Evolutionary conservation across 192 early-diverging fungal species (phyloP).

Genomic region (Entomortierella lignicola): DNA sequence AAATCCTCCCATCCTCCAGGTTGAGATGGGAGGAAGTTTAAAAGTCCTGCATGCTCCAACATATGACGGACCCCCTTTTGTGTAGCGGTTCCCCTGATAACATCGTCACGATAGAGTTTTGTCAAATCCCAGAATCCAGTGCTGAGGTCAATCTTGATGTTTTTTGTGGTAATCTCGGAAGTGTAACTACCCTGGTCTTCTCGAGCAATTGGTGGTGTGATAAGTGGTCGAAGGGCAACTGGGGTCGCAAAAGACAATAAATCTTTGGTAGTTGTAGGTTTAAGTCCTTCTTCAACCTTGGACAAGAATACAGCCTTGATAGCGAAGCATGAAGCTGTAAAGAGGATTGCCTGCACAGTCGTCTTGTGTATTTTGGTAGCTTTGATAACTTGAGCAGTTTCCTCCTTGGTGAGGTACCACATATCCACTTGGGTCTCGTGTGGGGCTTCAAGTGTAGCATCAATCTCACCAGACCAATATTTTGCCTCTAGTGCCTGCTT

Average conservation of each 20-base stretch:
- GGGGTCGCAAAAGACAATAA: conserved; percentile 8
- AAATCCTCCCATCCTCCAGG: conserved; percentile 30
- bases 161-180: conserved; percentile 14
- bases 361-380: conserved; percentile 25
- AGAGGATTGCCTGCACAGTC: conserved; percentile 14
- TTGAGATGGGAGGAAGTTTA: conserved; percentile 17
- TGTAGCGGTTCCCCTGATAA: conserved; percentile 9
- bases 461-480: conserved; percentile 37
- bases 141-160: conserved; percentile 14
- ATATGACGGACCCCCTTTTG: not conserved
- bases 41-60: conserved; percentile 15
- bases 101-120: conserved; percentile 3
- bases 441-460: conserved; percentile 2
- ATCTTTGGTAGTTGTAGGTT: conserved; percentile 28
- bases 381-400: conserved; percentile 16
- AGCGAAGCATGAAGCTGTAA: conserved; percentile 22
- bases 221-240: conserved; percentile 13
- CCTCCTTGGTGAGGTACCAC: conserved; percentile 8
- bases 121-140: conserved; percentile 30
- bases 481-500: conserved; percentile 21
- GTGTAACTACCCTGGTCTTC: conserved; percentile 22
- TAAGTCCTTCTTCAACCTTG: conserved; percentile 3
- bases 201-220: conserved; percentile 6
- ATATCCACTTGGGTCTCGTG: conserved; percentile 8
- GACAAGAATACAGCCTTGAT: conserved; percentile 34